Evolutionary conservation across 129 eudicot species (phyloP).

Genomic region (Smallanthus sonchifolius): DNA sequence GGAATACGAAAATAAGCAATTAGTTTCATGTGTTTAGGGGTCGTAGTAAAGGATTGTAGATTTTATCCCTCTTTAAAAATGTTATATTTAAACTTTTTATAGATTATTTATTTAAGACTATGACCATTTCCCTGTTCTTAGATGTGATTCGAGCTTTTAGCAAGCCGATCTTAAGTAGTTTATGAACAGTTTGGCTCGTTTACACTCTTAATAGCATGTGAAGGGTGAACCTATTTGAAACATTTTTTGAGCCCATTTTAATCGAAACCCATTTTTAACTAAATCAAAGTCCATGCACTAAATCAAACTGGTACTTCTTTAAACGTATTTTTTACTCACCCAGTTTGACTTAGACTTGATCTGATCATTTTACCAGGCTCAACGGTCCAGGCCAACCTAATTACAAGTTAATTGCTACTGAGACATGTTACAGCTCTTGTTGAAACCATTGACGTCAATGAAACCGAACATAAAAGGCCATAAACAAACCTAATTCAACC

Average conservation of each 20-base stretch:
- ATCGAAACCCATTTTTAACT: neutral
- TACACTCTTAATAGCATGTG: too few species aligned
- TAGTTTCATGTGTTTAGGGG: constrained; percentile 32
- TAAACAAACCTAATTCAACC: neutral
- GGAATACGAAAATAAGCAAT: constrained; percentile 25
- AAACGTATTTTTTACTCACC: too few species aligned
- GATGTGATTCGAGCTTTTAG: too few species aligned
- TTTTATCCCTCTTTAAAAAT: neutral
- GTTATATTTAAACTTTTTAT: constrained; percentile 21
- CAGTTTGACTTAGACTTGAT: neutral
- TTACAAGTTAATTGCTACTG: neutral
- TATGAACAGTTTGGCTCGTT: too few species aligned
- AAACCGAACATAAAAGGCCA: neutral
- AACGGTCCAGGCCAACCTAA: neutral
- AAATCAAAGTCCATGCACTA: too few species aligned
- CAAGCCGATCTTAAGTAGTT: too few species aligned
- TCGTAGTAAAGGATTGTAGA: constrained; percentile 28
- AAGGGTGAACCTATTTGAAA: too few species aligned
- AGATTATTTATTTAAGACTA: constrained; percentile 19
- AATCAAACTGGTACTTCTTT: neutral
- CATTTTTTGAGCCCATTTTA: neutral
- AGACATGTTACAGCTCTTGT: neutral
- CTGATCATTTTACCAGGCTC: neutral
- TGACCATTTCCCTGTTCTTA: neutral
- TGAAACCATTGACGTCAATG: neutral